Percentiles rank a stretch among this genome's conserved stretches.
phyloP scores from a whole-genome alignment of 1,284 basidiomycete genomes.

The Phylloporus sp. region DNA sequence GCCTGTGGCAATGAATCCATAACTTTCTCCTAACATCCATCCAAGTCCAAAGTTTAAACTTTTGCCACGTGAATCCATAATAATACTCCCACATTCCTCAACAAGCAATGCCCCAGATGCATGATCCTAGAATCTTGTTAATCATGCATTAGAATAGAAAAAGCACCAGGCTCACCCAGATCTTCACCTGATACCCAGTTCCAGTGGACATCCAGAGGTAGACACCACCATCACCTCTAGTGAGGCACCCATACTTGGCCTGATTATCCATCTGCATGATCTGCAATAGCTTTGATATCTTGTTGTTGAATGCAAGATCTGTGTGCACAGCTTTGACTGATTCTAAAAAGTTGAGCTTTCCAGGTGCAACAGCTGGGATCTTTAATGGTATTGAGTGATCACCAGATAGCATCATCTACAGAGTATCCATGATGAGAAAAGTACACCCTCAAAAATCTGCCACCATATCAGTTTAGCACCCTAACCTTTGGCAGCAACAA shows the following conservation, averaged over 20 bases:
- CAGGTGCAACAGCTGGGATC: slow-evolving; percentile 51
- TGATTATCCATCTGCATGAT: slow-evolving; percentile 95
- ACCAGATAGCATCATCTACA: slow-evolving; percentile 49
- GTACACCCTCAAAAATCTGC: background rate
- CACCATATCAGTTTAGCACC: slow-evolving; percentile 74
- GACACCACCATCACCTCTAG: slow-evolving; percentile 86
- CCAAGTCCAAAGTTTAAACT: slow-evolving; percentile 89
- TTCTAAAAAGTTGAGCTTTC: slow-evolving; percentile 80
- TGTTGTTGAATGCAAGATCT: slow-evolving; percentile 84
- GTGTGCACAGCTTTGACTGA: slow-evolving; percentile 94
- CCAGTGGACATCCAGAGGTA: slow-evolving; percentile 93
- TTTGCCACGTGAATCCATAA: slow-evolving; percentile 83
- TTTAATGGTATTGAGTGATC: slow-evolving; percentile 47
- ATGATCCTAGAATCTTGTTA: slow-evolving; percentile 68
- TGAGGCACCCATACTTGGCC: slow-evolving; percentile 92
- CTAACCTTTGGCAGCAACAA: slow-evolving; percentile 82
- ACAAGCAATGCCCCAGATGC: slow-evolving; percentile 88
- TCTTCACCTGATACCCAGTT: slow-evolving; percentile 85
- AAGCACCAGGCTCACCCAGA: slow-evolving; percentile 64
- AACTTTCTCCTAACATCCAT: slow-evolving; percentile 85
- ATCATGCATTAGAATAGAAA: background rate
- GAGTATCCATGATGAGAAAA: background rate
- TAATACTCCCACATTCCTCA: slow-evolving; percentile 86
- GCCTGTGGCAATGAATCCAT: slow-evolving; percentile 83
- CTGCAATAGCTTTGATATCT: slow-evolving; percentile 72